Percentiles rank a stretch among this genome's conserved stretches.
These are phyloP conservation scores for Leccinum disarticulatum DNA, from an alignment of 768 basidiomycete species.

Conservation along the genomic window DNA sequence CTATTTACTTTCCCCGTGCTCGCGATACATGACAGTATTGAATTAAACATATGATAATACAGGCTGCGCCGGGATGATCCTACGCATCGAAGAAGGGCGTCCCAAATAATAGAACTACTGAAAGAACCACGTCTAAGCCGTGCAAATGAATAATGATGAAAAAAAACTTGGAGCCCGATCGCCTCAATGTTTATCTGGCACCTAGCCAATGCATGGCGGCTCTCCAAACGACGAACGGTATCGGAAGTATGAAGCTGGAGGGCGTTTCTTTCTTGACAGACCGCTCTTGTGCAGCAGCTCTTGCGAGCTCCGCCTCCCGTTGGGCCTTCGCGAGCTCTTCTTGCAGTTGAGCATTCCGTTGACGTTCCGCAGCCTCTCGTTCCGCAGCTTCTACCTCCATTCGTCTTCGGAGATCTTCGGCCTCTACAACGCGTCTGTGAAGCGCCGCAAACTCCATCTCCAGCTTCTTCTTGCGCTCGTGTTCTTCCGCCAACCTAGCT, in stretches of 20 bases:
- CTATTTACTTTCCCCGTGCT: not conserved
- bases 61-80: not conserved
- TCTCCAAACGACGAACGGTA: constrained; percentile 36
- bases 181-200: constrained; percentile 18
- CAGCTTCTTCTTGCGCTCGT: constrained; percentile 28
- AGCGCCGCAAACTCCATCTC: constrained; percentile 29
- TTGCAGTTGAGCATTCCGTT: constrained; percentile 29
- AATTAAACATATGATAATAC: constrained; percentile 3
- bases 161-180: not conserved
- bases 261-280: constrained; percentile 29
- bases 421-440: constrained; percentile 26
- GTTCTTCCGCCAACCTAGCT: constrained; percentile 30
- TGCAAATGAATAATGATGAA: constrained; percentile 3
- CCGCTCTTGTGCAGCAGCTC: constrained; percentile 26
- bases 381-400: constrained; percentile 31
- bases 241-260: constrained; percentile 30
- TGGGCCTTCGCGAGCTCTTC: constrained; percentile 32
- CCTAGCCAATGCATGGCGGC: constrained; percentile 36
- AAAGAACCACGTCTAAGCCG: not conserved
- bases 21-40: not conserved
- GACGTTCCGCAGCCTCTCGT: constrained; percentile 28
- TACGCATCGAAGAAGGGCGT: constrained; percentile 1
- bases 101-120: constrained; percentile 17
- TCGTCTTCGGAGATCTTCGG: constrained; percentile 28
- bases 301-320: constrained; percentile 27